Evolutionary conservation across 805 yeast species (phyloP).

Genomic region (Limtongozyma cylindracea): DNA sequence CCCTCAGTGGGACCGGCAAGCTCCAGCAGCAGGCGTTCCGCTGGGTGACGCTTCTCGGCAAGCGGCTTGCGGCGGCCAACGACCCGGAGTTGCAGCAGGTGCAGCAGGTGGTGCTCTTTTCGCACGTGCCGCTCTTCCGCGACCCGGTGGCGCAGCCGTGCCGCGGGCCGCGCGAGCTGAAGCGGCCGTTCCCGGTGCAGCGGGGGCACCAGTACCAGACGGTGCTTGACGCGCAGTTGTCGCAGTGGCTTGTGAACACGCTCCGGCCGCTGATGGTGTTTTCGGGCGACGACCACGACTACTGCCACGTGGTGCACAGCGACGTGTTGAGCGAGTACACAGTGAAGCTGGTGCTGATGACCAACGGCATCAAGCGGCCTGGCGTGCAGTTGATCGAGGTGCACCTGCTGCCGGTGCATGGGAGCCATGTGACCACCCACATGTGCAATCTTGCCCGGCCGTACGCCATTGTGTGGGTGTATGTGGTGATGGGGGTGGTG

Average conservation of each 20-base stretch:
- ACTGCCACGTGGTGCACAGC: slow-evolving; percentile 52
- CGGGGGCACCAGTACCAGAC: slow-evolving; percentile 80
- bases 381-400: slow-evolving; percentile 70
- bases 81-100: slow-evolving; percentile 17
- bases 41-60: too few relatives aligned
- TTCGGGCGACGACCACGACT: slow-evolving; percentile 95
- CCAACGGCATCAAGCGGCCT: slow-evolving; percentile 70
- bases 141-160: slow-evolving; percentile 36
- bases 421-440: slow-evolving; percentile 18
- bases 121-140: slow-evolving; percentile 78
- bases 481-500: slow-evolving; percentile 1
- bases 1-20: too few relatives aligned
- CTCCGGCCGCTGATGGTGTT: slow-evolving; percentile 48
- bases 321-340: slow-evolving; percentile 16
- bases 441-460: slow-evolving; percentile 37
- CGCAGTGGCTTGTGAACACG: slow-evolving; percentile 17
- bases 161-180: slow-evolving; percentile 56
- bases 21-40: too few relatives aligned
- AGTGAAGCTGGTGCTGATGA: slow-evolving; percentile 33
- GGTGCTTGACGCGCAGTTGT: slow-evolving; percentile 37
- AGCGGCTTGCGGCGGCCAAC: too few relatives aligned
- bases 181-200: slow-evolving; percentile 33
- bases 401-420: too few relatives aligned
- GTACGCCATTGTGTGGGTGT: slow-evolving; percentile 6
- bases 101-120: slow-evolving; percentile 36